These are phyloP conservation scores for Globisporangium middletonii DNA, from an alignment of 352 stramenopile species.

Conservation along the genomic window DNA sequence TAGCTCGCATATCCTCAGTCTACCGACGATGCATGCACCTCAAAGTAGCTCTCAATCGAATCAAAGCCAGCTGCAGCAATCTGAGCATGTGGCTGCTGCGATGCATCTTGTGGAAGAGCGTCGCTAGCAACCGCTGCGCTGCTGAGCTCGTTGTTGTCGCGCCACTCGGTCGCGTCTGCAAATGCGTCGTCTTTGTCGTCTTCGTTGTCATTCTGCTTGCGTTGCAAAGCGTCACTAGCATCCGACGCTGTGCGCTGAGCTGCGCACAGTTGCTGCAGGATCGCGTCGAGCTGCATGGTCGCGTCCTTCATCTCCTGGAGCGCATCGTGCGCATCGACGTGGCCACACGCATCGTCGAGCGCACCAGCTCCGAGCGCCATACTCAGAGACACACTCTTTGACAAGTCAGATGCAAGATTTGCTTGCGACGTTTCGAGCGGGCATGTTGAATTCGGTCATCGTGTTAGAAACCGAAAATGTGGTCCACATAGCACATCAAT, in stretches of 20 bases:
- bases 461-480: no score
- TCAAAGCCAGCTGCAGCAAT: no score
- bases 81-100: not conserved
- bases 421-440: not conserved
- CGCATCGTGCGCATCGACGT: not conserved
- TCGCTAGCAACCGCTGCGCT: not conserved
- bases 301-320: conserved; percentile 25
- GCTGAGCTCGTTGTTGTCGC: not conserved
- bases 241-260: conserved; percentile 1
- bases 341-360: not conserved
- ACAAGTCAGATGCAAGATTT: not conserved
- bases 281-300: conserved; percentile 31
- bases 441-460: not conserved
- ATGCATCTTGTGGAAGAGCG: not conserved
- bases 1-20: no score
- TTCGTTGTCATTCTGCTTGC: not conserved
- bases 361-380: not conserved
- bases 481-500: no score
- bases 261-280: conserved; percentile 39
- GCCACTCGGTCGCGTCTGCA: conserved; percentile 1
- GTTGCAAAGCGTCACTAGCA: not conserved
- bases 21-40: not conserved
- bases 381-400: not conserved
- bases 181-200: conserved; percentile 2
- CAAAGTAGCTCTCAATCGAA: not conserved